Base-by-base conservation (phyloP, 2,329 filamentous ascomycete species). In the Sporothrix brasiliensis region DNA sequence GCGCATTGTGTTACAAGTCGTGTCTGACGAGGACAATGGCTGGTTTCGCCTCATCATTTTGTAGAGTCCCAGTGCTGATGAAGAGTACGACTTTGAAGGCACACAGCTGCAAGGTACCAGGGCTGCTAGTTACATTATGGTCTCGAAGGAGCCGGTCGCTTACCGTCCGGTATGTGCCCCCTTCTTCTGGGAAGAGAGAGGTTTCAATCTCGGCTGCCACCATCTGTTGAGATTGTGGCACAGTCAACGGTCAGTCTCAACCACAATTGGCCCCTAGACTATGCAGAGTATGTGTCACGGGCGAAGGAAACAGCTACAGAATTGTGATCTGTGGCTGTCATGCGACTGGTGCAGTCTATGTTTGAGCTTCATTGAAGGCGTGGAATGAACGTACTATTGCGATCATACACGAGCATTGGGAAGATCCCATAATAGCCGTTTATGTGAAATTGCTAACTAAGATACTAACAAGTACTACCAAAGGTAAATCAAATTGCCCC, bases 31-130 rank as follows among this genome's bases (percentile, higher is more conserved):
- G 27, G 21, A 39, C 58, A n/a, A 52, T 52, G 44, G 27, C 47
- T 16, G 19, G 27, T 34, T 52, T 65, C 44, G 24, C 61, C 61
- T 65, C 52, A 67, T 50, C 30, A 34, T 3, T 60, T n/a, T 19
- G 4, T 19, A 21, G 49, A 21, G 5, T 50, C 16, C 16, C 49
- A 50, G 16, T 16, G n/a, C 19, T 19, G 19, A 10, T 21, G 49
- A n/a, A 14, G 16, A 6, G 16, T 7, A 19, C 6, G 14, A 16
- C 10, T 44, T 7, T 44, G 4, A 16, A n/a, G n/a, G 49, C 6
- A 50, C 6, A 5, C 16, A 9, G 9, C 13, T 30, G 24, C 13
- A 6, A 58, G 27, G 53, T 54, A 19, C 53, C 24, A 16, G 16
- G n/a, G 6, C 16, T 9, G 14, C 16, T 11, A 4, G 21, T 27